A percentile compares a stretch with the other conserved stretches of the same genome.
Evolutionary conservation across 768 basidiomycete species (phyloP).

Genomic region (Mycena alexandri): DNA sequence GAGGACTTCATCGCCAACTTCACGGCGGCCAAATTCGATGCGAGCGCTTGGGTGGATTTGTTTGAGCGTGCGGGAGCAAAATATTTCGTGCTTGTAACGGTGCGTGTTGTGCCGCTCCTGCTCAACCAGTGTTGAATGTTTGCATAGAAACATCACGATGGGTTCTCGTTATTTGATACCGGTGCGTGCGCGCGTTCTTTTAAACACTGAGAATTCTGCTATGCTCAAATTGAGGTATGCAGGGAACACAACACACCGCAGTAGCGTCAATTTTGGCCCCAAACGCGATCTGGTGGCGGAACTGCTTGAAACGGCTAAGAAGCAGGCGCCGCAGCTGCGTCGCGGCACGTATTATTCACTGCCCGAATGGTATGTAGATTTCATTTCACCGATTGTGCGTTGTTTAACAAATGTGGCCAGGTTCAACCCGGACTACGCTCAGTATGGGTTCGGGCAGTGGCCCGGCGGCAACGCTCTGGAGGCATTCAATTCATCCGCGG

Average conservation of each 20-base stretch:
- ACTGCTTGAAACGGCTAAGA: slow-evolving; percentile 62
- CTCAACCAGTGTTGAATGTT: background rate
- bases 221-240: no score
- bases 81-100: slow-evolving; percentile 72
- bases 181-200: slow-evolving; percentile 1
- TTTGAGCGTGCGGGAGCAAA: slow-evolving; percentile 69
- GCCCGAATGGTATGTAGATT: slow-evolving; percentile 61
- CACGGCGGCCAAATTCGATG: slow-evolving; percentile 64
- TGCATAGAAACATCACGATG: slow-evolving; percentile 73
- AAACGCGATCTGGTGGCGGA: slow-evolving; percentile 66
- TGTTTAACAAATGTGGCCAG: slow-evolving; percentile 41
- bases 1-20: slow-evolving; percentile 72
- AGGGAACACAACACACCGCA: slow-evolving; percentile 63
- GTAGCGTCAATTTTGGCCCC: slow-evolving; percentile 61
- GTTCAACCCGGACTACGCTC: slow-evolving; percentile 67
- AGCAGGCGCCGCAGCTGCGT: slow-evolving; percentile 62
- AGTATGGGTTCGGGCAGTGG: slow-evolving; percentile 62
- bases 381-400: no score
- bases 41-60: slow-evolving; percentile 65
- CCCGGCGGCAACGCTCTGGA: slow-evolving; percentile 68
- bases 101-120: slow-evolving; percentile 37
- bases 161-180: slow-evolving; percentile 69
- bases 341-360: slow-evolving; percentile 71
- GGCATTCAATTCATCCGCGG: slow-evolving; percentile 58
- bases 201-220: no score